Base-by-base conservation (phyloP, 2,329 filamentous ascomycete genomes). In the Pestalotiopsis sp. region DNA sequence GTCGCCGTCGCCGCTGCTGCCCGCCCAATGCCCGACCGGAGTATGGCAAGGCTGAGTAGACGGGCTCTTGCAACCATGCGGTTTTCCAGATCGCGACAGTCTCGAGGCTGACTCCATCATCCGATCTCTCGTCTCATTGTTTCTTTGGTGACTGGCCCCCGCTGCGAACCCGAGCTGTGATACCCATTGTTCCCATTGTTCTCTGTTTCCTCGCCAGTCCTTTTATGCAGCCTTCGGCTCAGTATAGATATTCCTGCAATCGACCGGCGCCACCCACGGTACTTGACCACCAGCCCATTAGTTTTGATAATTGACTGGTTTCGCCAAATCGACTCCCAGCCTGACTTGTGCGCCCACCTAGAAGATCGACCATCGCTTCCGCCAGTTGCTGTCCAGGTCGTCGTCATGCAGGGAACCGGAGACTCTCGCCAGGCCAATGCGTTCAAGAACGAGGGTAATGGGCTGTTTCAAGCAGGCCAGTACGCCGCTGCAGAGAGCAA, bases 401-500 rank as follows among this genome's bases (percentile, higher is more conserved):
- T 38, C 61, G 39, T 31, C 61, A 64, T 64, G 61, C 39, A 60
- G 27, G 17, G 56, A 13, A 60, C 59, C 36, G 36, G 58, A 31
- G 66, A 71, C 52, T 14, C 59, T 3, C 60, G 61, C 13, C 45
- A 61, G 38, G 69, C 71, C 57, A 61, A 23, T 20, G 31, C 49
- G 20, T 64, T 71, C 14, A 72, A 72, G 66, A 45, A 58, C 12
- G 70, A 72, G 12, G 83, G 84, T 62, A 86, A 86, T 75, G 81
- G 80, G 59, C 82, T 82, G 69, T 90, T 88, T 76, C 84, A 85
- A 70, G 77, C 80, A 58, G 85, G 83, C 68, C 85, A 89, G 66
- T 90, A 83, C 72, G 76, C 77, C 2, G 80, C 77, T 36, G 88
- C 88, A 5, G 86, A 88, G 71, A 78, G 78, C 11, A 78, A 84